Evolutionary conservation across 2,329 filamentous ascomycete genomes (phyloP).

Genomic region (Hymenoscyphus repandus): DNA sequence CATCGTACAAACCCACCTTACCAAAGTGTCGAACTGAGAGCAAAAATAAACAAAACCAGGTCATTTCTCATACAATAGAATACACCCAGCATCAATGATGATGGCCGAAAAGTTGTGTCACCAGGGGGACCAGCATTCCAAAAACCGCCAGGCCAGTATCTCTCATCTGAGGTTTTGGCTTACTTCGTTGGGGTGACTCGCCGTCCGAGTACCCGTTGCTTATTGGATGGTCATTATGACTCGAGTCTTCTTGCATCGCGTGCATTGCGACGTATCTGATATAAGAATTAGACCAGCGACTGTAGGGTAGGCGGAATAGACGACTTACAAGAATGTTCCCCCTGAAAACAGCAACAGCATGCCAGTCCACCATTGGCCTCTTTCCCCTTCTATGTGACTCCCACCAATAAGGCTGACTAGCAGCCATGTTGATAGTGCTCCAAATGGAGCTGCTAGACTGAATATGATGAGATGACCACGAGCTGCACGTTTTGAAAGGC

Average conservation of each 20-base stretch:
- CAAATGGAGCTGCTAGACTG: slow-evolving; percentile 82
- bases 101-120: slow-evolving; percentile 69
- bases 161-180: slow-evolving; percentile 54
- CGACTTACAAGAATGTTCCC: slow-evolving; percentile 87
- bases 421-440: slow-evolving; percentile 78
- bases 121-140: slow-evolving; percentile 72
- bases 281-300: too few species aligned
- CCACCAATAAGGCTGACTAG: slow-evolving; percentile 70
- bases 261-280: slow-evolving; percentile 94
- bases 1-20: too few species aligned
- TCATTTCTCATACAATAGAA: neutral
- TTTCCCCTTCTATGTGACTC: slow-evolving; percentile 44
- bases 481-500: slow-evolving; percentile 79
- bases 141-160: slow-evolving; percentile 66
- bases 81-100: slow-evolving; percentile 44
- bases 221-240: slow-evolving; percentile 38
- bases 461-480: slow-evolving; percentile 85
- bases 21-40: too few species aligned
- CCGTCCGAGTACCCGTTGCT: slow-evolving; percentile 52
- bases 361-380: slow-evolving; percentile 79
- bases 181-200: slow-evolving; percentile 42
- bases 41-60: too few species aligned
- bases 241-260: slow-evolving; percentile 78
- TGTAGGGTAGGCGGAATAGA: too few species aligned
- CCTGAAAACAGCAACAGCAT: slow-evolving; percentile 92